A percentile compares a stretch with the other conserved stretches of the same genome.
These are phyloP conservation scores for Fusarium dlaminii DNA, from an alignment of 2,329 filamentous ascomycete species.

Conservation along the genomic window DNA sequence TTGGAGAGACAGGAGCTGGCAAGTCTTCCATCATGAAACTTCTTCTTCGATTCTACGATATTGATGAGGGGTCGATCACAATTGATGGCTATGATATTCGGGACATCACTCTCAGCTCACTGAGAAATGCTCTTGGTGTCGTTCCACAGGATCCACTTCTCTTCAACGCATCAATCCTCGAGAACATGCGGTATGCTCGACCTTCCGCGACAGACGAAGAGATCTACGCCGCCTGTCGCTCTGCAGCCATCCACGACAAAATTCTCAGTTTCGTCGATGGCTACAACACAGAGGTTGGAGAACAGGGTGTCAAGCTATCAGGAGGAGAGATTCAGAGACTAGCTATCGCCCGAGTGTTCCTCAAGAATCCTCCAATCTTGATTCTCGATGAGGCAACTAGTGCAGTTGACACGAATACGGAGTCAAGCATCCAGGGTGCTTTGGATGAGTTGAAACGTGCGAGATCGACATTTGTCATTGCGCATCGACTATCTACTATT, in stretches of 20 bases:
- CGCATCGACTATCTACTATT: conserved; percentile 54
- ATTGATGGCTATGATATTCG: conserved; percentile 70
- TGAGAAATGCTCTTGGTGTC: conserved; percentile 68
- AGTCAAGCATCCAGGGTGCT: conserved; percentile 56
- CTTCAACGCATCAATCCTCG: conserved; percentile 71
- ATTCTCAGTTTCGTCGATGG: conserved; percentile 66
- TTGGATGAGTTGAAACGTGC: conserved; percentile 56
- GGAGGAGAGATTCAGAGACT: conserved; percentile 67
- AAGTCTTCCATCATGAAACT: conserved; percentile 71
- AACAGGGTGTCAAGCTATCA: conserved; percentile 67
- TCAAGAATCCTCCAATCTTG: conserved; percentile 66
- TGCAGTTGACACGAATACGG: conserved; percentile 58
- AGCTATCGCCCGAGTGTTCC: conserved; percentile 63
- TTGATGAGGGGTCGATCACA: conserved; percentile 60
- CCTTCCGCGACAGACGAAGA: conserved; percentile 69
- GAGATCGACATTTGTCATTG: conserved; percentile 63
- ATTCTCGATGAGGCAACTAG: conserved; percentile 75
- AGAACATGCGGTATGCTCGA: conserved; percentile 72
- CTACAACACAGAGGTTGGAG: conserved; percentile 58
- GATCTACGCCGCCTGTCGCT: conserved; percentile 67
- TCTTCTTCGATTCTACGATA: conserved; percentile 69
- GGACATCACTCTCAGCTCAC: conserved; percentile 64
- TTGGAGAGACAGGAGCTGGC: conserved; percentile 70
- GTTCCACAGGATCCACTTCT: conserved; percentile 72
- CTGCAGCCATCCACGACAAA: conserved; percentile 71